Evolutionary conservation across 2,329 filamentous ascomycete genomes (phyloP).

Genomic region (Aspergillus transmontanensis): DNA sequence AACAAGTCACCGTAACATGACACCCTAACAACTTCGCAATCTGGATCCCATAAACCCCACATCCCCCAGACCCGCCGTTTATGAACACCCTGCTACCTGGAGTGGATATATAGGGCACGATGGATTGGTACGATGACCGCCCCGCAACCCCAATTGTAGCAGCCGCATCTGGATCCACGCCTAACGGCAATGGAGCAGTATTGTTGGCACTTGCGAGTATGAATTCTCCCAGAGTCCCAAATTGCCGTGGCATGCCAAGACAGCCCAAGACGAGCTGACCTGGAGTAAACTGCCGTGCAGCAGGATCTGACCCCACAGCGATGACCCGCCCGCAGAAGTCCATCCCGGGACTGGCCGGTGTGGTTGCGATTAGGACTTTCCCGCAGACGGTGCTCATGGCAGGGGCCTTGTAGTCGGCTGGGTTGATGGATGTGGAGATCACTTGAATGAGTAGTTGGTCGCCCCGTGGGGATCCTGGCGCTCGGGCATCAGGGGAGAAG

Average conservation of each 20-base stretch:
- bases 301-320: slow-evolving; percentile 28
- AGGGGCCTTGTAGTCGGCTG: slow-evolving; percentile 65
- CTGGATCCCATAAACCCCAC: slow-evolving; percentile 63
- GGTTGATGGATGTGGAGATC: slow-evolving; percentile 58
- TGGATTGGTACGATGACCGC: slow-evolving; percentile 51
- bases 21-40: slow-evolving; percentile 64
- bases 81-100: slow-evolving; percentile 63
- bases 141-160: slow-evolving; percentile 51
- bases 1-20: slow-evolving; percentile 62
- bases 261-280: slow-evolving; percentile 53
- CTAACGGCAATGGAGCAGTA: slow-evolving; percentile 46
- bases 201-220: slow-evolving; percentile 36
- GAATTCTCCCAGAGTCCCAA: slow-evolving; percentile 51
- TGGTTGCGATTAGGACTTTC: slow-evolving; percentile 39
- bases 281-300: slow-evolving; percentile 32
- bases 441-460: slow-evolving; percentile 60
- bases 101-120: slow-evolving; percentile 49
- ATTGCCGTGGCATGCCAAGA: slow-evolving; percentile 29
- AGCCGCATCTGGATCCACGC: slow-evolving; percentile 46
- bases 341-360: slow-evolving; percentile 52
- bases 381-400: slow-evolving; percentile 50
- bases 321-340: slow-evolving; percentile 54
- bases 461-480: slow-evolving; percentile 43
- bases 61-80: slow-evolving; percentile 66
- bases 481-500: slow-evolving; percentile 46